A percentile compares a stretch with the other conserved stretches of the same genome.
phyloP scores from a whole-genome alignment of 2,329 filamentous ascomycete genomes.

The Pezicula neosporulosa region DNA sequence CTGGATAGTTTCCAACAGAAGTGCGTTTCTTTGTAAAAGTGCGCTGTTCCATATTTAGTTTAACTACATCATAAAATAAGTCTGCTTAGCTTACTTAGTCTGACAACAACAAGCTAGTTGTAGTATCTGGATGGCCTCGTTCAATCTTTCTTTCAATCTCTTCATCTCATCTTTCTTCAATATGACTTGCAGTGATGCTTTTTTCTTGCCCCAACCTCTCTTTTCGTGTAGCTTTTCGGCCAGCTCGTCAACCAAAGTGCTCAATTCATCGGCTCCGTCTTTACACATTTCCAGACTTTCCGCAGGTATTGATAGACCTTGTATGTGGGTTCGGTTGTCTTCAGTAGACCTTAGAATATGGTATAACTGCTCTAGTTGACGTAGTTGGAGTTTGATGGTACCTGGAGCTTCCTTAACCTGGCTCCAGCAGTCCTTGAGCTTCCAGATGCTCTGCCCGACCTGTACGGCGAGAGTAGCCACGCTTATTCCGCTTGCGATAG shows the following conservation, averaged over 20 bases:
- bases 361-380: constrained; percentile 7
- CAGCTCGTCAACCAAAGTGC: constrained; percentile 1
- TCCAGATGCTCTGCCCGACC: constrained; percentile 6
- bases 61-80: background rate
- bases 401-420: constrained; percentile 11
- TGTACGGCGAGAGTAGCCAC: constrained; percentile 7
- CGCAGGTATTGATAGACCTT: background rate
- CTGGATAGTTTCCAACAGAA: too few relatives aligned
- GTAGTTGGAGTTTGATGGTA: constrained; percentile 6
- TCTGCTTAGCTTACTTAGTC: constrained; percentile 1
- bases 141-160: constrained; percentile 6
- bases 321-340: background rate
- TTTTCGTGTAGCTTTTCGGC: constrained; percentile 3
- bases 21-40: too few relatives aligned
- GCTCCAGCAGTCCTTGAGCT: constrained; percentile 13
- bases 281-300: constrained; percentile 8
- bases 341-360: constrained; percentile 5
- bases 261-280: constrained; percentile 3
- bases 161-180: constrained; percentile 9
- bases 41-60: background rate
- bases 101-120: constrained; percentile 6
- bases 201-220: constrained; percentile 2
- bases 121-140: constrained; percentile 5
- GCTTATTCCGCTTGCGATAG: constrained; percentile 4
- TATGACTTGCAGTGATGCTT: constrained; percentile 4